phyloP scores from a whole-genome alignment of 805 yeast genomes.

The Zygosaccharomyces rouxii region DNA sequence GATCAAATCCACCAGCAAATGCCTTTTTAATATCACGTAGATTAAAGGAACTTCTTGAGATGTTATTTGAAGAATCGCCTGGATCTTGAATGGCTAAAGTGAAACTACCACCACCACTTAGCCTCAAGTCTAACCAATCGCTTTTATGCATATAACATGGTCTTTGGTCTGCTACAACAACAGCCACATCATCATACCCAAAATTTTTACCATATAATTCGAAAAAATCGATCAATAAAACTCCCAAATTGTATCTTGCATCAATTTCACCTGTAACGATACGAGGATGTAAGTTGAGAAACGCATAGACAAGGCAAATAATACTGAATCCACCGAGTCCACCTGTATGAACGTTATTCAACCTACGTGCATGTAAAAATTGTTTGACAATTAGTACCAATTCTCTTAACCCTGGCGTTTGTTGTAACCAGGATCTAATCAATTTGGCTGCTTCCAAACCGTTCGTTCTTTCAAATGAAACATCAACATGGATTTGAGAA shows the following conservation, averaged over 20 bases:
- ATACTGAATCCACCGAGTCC: conserved; percentile 93
- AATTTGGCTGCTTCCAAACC: conserved; percentile 79
- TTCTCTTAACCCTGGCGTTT: conserved; percentile 77
- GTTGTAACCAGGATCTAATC: conserved; percentile 67
- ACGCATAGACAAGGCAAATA: conserved; percentile 81
- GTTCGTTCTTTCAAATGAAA: conserved; percentile 81
- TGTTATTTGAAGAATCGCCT: conserved; percentile 71
- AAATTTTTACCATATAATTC: conserved; percentile 88
- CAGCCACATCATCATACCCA: conserved; percentile 73
- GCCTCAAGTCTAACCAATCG: conserved; percentile 44
- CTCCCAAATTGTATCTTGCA: conserved; percentile 75
- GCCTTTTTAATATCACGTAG: conserved; percentile 74
- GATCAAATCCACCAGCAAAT: conserved; percentile 82
- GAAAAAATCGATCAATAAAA: conserved; percentile 83
- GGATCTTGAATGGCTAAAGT: conserved; percentile 85
- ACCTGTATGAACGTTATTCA: conserved; percentile 87
- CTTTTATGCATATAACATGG: conserved; percentile 58
- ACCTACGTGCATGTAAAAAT: conserved; percentile 67
- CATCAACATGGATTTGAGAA: conserved; percentile 72
- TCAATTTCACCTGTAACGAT: conserved; percentile 60
- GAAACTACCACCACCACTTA: conserved; percentile 41
- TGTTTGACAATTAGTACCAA: conserved; percentile 80
- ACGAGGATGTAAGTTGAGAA: conserved; percentile 75
- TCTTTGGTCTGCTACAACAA: conserved; percentile 54
- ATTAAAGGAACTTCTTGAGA: conserved; percentile 80